Evolutionary conservation across 805 yeast species (phyloP), one percentile per base, ranked within the genome.

Genomic region (Zygosaccharomyces rouxii): DNA sequence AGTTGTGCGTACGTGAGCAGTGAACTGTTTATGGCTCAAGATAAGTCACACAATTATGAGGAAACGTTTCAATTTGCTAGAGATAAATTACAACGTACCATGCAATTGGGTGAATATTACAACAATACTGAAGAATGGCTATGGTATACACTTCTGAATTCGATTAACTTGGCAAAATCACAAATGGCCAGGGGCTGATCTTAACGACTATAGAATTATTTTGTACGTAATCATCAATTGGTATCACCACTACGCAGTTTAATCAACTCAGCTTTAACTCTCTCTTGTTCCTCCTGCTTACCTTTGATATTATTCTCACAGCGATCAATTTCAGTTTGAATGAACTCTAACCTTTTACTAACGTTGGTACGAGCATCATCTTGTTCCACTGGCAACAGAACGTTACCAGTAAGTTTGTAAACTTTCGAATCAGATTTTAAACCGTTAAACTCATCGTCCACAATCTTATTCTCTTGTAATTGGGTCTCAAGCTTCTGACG

Each of bases 401-500:
- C 89, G 5, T 96, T 95, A 1, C 99, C 99, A 22, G 92, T 86
- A 55, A 90, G 75, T 68, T 94, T 94, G 71, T 80, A 94, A 22
- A 94, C 81, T 58, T 86, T 86, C 13, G 95, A 76, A 33, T 80
- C 85, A 30, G 80, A 86, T 48, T 78, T 77, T 48, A 86, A 71
- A 38, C 69, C 58, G 25, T 77, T 79, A 59, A 94, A 86, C 68
- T 94, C 99, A 49, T 79, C 83, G 55, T 82, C 75, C 13, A 94
- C 99, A 43, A 94, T 90, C 59, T 82, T 82, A 67, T 90, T 90
- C 67, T 94, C 99, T 68, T 94, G 99, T 58, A 74, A 79, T 69
- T 94, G 99, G 1, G 97, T 87, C 63, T 94, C 99, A 40, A 94
- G 76, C 62, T 83, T 80, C 56, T 92, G 95, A 60, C 98, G 81